These are phyloP conservation scores for Linderniella brevidens DNA, from an alignment of 257 asterid genomes.

Conservation along the genomic window DNA sequence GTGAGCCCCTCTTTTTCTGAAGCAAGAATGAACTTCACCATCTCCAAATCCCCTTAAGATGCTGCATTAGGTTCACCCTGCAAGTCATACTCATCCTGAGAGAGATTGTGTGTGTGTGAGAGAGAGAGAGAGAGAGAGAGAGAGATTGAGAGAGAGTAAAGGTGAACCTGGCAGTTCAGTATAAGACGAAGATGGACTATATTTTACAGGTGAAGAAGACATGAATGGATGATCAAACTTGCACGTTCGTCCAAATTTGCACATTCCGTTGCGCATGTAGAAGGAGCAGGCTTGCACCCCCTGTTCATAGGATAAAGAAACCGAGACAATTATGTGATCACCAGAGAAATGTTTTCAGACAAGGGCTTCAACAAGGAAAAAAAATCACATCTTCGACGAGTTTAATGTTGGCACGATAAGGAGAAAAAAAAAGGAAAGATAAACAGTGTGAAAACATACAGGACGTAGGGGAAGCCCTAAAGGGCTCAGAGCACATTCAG, in stretches of 20 bases:
- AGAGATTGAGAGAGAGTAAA: background rate
- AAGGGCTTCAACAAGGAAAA: background rate
- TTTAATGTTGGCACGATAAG: too few relatives aligned
- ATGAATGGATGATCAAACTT: constrained; percentile 2
- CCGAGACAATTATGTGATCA: too few relatives aligned
- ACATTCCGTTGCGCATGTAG: background rate
- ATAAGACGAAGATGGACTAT: background rate
- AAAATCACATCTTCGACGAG: background rate
- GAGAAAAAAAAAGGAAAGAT: too few relatives aligned
- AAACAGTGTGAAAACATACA: constrained; percentile 22
- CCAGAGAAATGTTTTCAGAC: background rate
- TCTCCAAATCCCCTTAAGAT: too few relatives aligned
- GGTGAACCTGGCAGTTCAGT: constrained; percentile 3
- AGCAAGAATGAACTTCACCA: too few relatives aligned
- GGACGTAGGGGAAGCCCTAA: constrained; percentile 81
- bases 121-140: too few relatives aligned
- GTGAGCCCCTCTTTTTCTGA: too few relatives aligned
- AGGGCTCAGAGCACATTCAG: constrained; percentile 47
- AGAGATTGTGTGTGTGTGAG: too few relatives aligned
- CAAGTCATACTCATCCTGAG: too few relatives aligned
- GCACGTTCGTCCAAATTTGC: constrained; percentile 3
- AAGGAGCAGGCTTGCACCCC: background rate
- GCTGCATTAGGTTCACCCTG: too few relatives aligned
- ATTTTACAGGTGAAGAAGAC: background rate
- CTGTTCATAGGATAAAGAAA: background rate